phyloP scores from a whole-genome alignment of 176 grass and related monocot species.

The Leersia perrieri region DNA sequence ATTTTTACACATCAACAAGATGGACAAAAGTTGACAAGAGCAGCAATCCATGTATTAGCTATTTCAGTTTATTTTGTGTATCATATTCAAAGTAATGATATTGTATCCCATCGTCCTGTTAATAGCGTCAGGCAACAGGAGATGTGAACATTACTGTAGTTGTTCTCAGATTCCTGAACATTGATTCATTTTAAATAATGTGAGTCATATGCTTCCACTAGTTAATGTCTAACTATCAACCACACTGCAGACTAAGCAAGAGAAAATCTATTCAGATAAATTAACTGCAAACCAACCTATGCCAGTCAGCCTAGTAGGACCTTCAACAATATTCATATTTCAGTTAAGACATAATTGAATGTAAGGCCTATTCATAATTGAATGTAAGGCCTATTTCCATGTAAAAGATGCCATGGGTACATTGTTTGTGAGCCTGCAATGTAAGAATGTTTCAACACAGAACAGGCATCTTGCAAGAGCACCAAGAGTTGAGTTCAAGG shows the following conservation, averaged over 20 bases:
- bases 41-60: background rate
- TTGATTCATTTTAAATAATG: background rate
- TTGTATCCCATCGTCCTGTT: background rate
- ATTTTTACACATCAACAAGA: conserved; percentile 22
- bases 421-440: background rate
- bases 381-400: background rate
- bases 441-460: background rate
- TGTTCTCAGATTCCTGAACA: background rate
- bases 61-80: background rate
- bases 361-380: background rate
- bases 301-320: background rate
- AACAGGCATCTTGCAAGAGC: conserved; percentile 5
- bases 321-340: background rate
- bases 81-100: background rate
- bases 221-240: background rate
- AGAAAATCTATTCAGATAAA: background rate
- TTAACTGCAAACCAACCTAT: background rate
- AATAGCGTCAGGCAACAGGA: background rate
- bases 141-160: background rate
- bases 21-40: background rate
- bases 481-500: background rate
- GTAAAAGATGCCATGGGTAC: background rate
- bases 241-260: background rate
- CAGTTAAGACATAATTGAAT: background rate
- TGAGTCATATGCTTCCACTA: background rate